phyloP scores from a whole-genome alignment of 768 basidiomycete genomes.

The Suillus americanus region DNA sequence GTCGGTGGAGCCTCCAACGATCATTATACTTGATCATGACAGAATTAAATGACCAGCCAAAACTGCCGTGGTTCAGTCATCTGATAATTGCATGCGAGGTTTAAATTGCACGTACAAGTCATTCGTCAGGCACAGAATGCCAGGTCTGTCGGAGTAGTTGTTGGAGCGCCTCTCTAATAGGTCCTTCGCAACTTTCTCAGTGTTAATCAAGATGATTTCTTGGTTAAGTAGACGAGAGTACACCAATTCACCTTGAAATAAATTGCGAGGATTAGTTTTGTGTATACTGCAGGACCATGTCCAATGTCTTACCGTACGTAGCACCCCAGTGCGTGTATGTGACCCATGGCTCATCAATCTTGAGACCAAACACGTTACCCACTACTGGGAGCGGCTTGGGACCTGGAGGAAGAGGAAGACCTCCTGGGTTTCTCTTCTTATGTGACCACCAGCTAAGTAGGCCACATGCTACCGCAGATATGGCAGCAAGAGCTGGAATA shows the following conservation, averaged over 20 bases:
- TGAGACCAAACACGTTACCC: slow-evolving; percentile 29
- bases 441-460: slow-evolving; percentile 11
- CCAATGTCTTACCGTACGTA: slow-evolving; percentile 23
- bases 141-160: slow-evolving; percentile 45
- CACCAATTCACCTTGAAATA: slow-evolving; percentile 34
- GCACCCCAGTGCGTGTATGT: slow-evolving; percentile 33
- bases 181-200: slow-evolving; percentile 38
- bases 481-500: slow-evolving; percentile 12
- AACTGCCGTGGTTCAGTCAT: slow-evolving; percentile 11
- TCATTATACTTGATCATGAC: slow-evolving; percentile 27
- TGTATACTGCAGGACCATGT: slow-evolving; percentile 13
- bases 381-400: slow-evolving; percentile 44
- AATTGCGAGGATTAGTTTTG: neutral
- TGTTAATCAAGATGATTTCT: slow-evolving; percentile 40
- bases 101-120: slow-evolving; percentile 23
- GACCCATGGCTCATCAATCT: slow-evolving; percentile 28
- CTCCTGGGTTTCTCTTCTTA: slow-evolving; percentile 2
- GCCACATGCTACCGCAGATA: slow-evolving; percentile 9
- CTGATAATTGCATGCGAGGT: neutral
- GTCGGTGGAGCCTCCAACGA: slow-evolving; percentile 29
- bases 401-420: slow-evolving; percentile 44
- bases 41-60: slow-evolving; percentile 31
- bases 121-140: slow-evolving; percentile 24
- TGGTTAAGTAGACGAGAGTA: slow-evolving; percentile 37
- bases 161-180: slow-evolving; percentile 44